Percentiles rank a stretch among this genome's conserved stretches.
phyloP scores from a whole-genome alignment of 306 rosid genomes.

The apple (Malus domestica) region ASM211411v1 NC_041801.1:7572501-7573000 shows the following conservation, averaged over 20 bases:
- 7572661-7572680: too few species aligned
- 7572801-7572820: conserved; percentile 1
- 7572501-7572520: conserved; percentile 10
- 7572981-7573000: conserved; percentile 12
- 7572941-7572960: too few species aligned
- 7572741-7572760: neutral
- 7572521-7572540: conserved; percentile 2
- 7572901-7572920: neutral
- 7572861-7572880: neutral
- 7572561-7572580: neutral
- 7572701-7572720: too few species aligned
- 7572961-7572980: conserved; percentile 11
- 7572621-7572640: too few species aligned
- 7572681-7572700: too few species aligned
- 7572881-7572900: neutral
- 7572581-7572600: conserved; percentile 1
- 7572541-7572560: conserved; percentile 12
- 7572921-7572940: neutral
- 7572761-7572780: neutral
- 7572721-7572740: too few species aligned
- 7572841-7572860: neutral
- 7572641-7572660: too few species aligned
- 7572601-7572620: neutral
- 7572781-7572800: conserved; percentile 9
- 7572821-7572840: neutral